Percentiles rank a stretch among this genome's conserved stretches.
These are phyloP conservation scores for Candida tetrigidarum DNA, from an alignment of 1,139 yeast species.

Conservation along the genomic window DNA sequence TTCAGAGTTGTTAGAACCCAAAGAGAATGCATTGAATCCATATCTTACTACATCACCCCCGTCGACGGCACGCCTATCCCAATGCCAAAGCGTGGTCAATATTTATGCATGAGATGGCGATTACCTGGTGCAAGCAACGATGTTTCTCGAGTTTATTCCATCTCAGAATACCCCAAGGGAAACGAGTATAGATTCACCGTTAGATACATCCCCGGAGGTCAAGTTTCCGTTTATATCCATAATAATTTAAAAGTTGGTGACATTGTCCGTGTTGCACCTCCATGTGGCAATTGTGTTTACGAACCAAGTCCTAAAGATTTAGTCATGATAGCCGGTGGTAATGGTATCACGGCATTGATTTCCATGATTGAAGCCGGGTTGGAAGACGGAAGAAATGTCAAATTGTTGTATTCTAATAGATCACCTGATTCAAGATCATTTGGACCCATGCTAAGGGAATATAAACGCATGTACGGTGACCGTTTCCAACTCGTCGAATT, in stretches of 20 bases:
- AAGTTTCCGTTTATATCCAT: constrained; percentile 57
- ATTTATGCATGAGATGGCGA: constrained; percentile 54
- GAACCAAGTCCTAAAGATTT: constrained; percentile 36
- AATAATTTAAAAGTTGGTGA: constrained; percentile 53
- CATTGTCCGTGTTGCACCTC: constrained; percentile 55
- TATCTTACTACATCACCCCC: constrained; percentile 58
- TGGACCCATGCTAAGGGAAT: constrained; percentile 23
- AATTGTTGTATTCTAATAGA: constrained; percentile 34
- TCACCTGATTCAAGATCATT: constrained; percentile 31
- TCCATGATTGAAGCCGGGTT: constrained; percentile 52
- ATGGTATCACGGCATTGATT: constrained; percentile 69
- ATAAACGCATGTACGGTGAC: constrained; percentile 21
- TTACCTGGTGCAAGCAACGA: constrained; percentile 33
- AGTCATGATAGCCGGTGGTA: constrained; percentile 60
- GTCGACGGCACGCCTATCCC: constrained; percentile 40
- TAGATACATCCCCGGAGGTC: constrained; percentile 47
- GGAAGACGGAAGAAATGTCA: constrained; percentile 29
- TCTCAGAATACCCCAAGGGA: constrained; percentile 37
- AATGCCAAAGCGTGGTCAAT: constrained; percentile 60
- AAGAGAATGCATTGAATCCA: constrained; percentile 51
- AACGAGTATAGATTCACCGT: constrained; percentile 59
- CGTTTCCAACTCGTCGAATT: constrained; percentile 27
- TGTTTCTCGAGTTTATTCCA: constrained; percentile 56
- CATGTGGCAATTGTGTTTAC: constrained; percentile 58
- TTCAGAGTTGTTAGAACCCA: constrained; percentile 50